These are phyloP conservation scores for Yueomyces sp. DNA, from an alignment of 805 yeast species.

Conservation along the genomic window DNA sequence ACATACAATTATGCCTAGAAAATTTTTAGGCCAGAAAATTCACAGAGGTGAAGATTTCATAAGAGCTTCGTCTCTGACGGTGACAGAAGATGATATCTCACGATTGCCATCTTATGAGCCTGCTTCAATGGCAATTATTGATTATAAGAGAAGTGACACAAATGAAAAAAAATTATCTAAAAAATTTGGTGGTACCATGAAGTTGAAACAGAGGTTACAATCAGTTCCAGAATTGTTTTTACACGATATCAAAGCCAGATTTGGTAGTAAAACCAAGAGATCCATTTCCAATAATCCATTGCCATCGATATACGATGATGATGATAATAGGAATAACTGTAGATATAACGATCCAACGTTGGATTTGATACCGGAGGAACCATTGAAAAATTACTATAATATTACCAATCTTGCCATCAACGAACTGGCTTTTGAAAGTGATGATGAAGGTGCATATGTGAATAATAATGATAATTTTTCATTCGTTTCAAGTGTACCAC, in stretches of 20 bases:
- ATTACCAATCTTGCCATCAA: neutral
- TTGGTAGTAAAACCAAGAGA: neutral
- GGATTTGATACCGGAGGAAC: neutral
- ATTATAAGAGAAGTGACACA: neutral
- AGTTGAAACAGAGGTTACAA: slow-evolving; percentile 15
- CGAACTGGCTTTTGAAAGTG: too few species aligned
- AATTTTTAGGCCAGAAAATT: slow-evolving; percentile 20
- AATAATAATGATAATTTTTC: neutral
- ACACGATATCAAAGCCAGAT: slow-evolving; percentile 9
- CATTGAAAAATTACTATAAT: neutral
- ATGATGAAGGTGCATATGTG: neutral
- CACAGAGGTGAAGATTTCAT: slow-evolving; percentile 14
- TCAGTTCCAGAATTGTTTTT: slow-evolving; percentile 22
- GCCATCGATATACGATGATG: neutral
- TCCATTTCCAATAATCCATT: neutral
- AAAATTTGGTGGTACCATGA: slow-evolving; percentile 19
- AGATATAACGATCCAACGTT: neutral
- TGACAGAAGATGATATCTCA: slow-evolving; percentile 17
- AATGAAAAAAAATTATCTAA: slow-evolving; percentile 7
- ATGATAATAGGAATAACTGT: too few species aligned
- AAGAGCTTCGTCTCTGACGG: slow-evolving; percentile 20
- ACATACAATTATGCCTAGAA: slow-evolving; percentile 14
- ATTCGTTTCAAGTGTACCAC: neutral
- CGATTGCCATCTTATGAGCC: slow-evolving; percentile 12
- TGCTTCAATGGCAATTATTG: neutral